Percentiles rank a stretch among this genome's conserved stretches.
phyloP scores from a whole-genome alignment of 106 monocot genomes.

The Alisma plantagoaquatica region DNA sequence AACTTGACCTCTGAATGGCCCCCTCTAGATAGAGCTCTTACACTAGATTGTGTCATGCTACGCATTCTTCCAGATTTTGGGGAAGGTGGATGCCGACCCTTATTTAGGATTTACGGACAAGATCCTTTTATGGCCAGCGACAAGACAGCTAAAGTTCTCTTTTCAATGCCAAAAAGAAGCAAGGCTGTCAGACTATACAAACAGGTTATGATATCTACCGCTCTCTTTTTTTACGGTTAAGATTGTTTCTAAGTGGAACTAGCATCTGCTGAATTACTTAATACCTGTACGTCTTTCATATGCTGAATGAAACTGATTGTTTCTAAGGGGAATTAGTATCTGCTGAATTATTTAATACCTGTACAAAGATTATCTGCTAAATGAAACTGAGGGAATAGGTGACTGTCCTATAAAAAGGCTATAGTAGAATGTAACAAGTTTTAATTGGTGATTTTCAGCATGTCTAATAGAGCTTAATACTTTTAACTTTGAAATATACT shows the following conservation, averaged over 20 bases:
- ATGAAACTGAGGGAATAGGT: no score
- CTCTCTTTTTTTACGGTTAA: neutral
- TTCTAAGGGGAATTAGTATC: neutral
- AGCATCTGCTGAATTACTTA: neutral
- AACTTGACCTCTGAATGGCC: conserved; percentile 74
- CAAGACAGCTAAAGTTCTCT: conserved; percentile 57
- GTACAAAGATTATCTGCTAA: neutral
- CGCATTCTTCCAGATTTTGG: conserved; percentile 57
- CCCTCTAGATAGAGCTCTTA: no score
- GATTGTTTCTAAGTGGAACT: neutral
- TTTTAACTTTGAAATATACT: no score
- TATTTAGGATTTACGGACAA: conserved; percentile 75
- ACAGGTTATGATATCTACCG: conserved; percentile 30
- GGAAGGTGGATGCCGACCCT: conserved; percentile 66
- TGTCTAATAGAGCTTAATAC: no score
- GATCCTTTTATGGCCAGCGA: conserved; percentile 55
- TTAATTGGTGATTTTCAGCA: no score
- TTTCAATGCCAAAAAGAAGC: conserved; percentile 66
- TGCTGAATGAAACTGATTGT: neutral
- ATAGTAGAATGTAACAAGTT: no score
- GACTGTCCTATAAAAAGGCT: no score
- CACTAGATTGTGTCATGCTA: no score
- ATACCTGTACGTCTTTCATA: neutral
- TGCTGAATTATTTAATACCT: neutral
- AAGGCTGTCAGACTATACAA: conserved; percentile 48